These are phyloP conservation scores for Fusarium domesticum DNA, from an alignment of 2,329 filamentous ascomycete species.

Conservation along the genomic window DNA sequence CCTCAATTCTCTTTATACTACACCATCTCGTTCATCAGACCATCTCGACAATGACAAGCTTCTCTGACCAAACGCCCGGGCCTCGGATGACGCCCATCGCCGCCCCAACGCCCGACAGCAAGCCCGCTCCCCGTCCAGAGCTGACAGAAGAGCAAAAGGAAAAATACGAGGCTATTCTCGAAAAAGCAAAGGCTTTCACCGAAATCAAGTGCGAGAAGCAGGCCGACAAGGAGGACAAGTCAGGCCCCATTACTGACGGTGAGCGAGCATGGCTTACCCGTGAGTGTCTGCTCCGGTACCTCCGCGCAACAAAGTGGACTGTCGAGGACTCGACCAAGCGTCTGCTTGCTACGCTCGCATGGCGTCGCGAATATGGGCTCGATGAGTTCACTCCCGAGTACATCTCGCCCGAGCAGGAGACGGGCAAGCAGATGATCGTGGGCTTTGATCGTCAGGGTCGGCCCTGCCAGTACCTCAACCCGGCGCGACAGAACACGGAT, in stretches of 20 bases:
- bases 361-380: slow-evolving; percentile 88
- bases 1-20: background rate
- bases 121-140: slow-evolving; percentile 52
- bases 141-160: slow-evolving; percentile 73
- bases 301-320: slow-evolving; percentile 91
- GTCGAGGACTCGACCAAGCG: slow-evolving; percentile 72
- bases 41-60: slow-evolving; percentile 19
- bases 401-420: slow-evolving; percentile 91
- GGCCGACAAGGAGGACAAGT: slow-evolving; percentile 47
- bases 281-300: slow-evolving; percentile 89
- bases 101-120: slow-evolving; percentile 55
- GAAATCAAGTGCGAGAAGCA: slow-evolving; percentile 55
- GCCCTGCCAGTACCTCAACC: slow-evolving; percentile 89
- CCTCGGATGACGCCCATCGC: slow-evolving; percentile 54
- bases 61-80: slow-evolving; percentile 16
- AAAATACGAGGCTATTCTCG: slow-evolving; percentile 78
- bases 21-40: background rate
- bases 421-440: slow-evolving; percentile 87
- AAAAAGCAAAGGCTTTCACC: slow-evolving; percentile 67
- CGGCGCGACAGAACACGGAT: slow-evolving; percentile 89
- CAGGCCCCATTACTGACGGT: slow-evolving; percentile 66
- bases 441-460: slow-evolving; percentile 83
- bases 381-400: slow-evolving; percentile 77
- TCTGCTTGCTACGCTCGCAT: slow-evolving; percentile 75
- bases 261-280: slow-evolving; percentile 89